Evolutionary conservation across 2,329 filamentous ascomycete genomes (phyloP), one percentile per base, ranked within the genome.

Genomic region (Biscogniauxia sp.): DNA sequence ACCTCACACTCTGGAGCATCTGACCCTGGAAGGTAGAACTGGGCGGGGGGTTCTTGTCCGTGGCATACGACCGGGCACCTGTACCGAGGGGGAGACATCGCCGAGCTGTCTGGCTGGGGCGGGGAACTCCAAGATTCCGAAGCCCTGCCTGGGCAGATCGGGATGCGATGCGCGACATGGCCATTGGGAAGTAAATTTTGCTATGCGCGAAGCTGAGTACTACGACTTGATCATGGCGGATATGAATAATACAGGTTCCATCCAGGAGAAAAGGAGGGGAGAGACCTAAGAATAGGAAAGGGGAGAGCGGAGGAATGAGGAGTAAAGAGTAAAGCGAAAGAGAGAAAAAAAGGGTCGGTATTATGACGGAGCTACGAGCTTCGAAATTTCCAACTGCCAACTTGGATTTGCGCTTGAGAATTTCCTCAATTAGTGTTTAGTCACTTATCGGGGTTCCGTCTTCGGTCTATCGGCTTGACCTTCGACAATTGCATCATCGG

Each of bases 1-100:
- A 77, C 55, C 78, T 79, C 55, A 86, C 84, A 64, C 83, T 86
- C 65, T 84, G 82, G 69, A 85, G 83, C 67, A 88, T 79, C 74
- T 87, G 85, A 20, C 84, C 84, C 67, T 83, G 80, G 69, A 87
- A 88, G 3, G 77, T 74, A 53, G 78, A 66, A 17, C 74, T 77
- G 25, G 55, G 13, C 72, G 69, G 68, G 70, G 77, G 64, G 15
- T 68, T 69, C 58, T 68, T 70, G 20, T 72, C 67, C 7, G 68
- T 72, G 20, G 73, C 66, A 41, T 74, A 73, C 5, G 63, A 66
- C 9, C 71, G 66, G 13, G 58, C 19, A 50, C 56, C 55, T 19
- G 61, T 54, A 37, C 53, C 51, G 51, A 59, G 60, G 25, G 65
- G 62, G 56, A 65, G 32, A 26, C 62, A 65, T 62, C 57, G 61